Conservation (phyloP, 2,329 filamentous ascomycete genomes). For the Claviceps citrina region DNA sequence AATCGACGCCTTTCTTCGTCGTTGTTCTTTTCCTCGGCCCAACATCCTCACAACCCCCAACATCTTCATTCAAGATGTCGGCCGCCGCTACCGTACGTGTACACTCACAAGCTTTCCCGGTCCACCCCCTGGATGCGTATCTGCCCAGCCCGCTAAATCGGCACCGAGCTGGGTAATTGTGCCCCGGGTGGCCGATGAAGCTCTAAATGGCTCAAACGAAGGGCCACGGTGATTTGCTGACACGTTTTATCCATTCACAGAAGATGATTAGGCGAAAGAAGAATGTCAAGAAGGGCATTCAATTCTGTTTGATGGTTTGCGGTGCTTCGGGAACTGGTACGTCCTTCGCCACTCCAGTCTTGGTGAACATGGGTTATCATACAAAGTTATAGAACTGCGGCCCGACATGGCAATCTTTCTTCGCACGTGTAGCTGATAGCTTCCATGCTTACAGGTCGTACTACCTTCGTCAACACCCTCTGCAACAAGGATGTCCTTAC, state of each 20-base stretch:
- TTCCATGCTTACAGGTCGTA: constrained; percentile 49
- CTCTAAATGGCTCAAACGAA: background rate
- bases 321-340: constrained; percentile 95
- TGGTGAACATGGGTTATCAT: background rate
- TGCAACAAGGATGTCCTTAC: constrained; percentile 85
- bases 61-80: constrained; percentile 12
- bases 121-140: constrained; percentile 1
- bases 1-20: constrained; percentile 8
- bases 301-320: constrained; percentile 99
- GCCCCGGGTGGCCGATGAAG: constrained; percentile 4
- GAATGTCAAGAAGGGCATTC: constrained; percentile 99
- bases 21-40: constrained; percentile 5
- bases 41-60: constrained; percentile 3
- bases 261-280: constrained; percentile 99
- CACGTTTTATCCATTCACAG: constrained; percentile 24
- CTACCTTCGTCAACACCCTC: constrained; percentile 98
- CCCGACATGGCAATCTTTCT: background rate
- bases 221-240: constrained; percentile 14
- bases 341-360: constrained; percentile 16
- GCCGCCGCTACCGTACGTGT: constrained; percentile 10
- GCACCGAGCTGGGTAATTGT: constrained; percentile 2
- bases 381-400: background rate
- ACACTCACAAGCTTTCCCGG: constrained; percentile 4
- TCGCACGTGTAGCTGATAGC: background rate
- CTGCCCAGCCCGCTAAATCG: background rate